Conservation (phyloP, 768 basidiomycete species). For the Podaxis sp. region DNA sequence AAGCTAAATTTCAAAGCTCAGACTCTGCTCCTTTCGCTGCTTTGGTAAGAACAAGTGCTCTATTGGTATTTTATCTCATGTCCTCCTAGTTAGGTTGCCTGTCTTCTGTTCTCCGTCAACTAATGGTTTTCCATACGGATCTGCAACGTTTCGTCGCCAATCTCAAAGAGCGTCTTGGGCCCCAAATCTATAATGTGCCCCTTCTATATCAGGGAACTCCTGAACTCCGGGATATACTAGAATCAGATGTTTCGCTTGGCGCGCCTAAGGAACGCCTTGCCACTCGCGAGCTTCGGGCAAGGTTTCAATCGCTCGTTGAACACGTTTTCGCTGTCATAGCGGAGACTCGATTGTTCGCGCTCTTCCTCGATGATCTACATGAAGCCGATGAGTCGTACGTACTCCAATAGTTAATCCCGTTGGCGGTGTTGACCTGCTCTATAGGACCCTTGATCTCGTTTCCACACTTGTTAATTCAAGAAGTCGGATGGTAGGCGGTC, state of each 20-base stretch:
- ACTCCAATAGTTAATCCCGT: not conserved
- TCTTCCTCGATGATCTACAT: constrained; percentile 75
- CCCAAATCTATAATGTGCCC: constrained; percentile 67
- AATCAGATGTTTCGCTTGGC: constrained; percentile 53
- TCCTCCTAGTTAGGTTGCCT: constrained; percentile 56
- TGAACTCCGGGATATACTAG: constrained; percentile 63
- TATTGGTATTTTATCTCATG: constrained; percentile 9
- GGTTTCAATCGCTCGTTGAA: constrained; percentile 71
- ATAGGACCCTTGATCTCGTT: constrained; percentile 65
- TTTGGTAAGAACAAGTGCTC: constrained; percentile 38
- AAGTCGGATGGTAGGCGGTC: constrained; percentile 55
- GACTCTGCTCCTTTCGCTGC: constrained; percentile 72
- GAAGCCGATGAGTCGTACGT: constrained; percentile 69
- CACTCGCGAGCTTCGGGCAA: constrained; percentile 60
- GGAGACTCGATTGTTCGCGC: constrained; percentile 66
- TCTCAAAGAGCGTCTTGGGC: constrained; percentile 61
- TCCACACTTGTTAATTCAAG: constrained; percentile 63
- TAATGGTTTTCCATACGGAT: constrained; percentile 74
- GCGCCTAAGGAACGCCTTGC: constrained; percentile 54
- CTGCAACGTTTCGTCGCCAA: constrained; percentile 63
- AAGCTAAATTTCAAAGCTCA: constrained; percentile 67
- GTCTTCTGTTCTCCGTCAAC: constrained; percentile 69
- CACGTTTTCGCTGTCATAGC: constrained; percentile 69
- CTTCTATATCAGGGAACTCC: constrained; percentile 72
- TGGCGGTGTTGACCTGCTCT: constrained; percentile 7